Evolutionary conservation across 1,284 basidiomycete genomes (phyloP).

Genomic region (Puccinia hordei): DNA sequence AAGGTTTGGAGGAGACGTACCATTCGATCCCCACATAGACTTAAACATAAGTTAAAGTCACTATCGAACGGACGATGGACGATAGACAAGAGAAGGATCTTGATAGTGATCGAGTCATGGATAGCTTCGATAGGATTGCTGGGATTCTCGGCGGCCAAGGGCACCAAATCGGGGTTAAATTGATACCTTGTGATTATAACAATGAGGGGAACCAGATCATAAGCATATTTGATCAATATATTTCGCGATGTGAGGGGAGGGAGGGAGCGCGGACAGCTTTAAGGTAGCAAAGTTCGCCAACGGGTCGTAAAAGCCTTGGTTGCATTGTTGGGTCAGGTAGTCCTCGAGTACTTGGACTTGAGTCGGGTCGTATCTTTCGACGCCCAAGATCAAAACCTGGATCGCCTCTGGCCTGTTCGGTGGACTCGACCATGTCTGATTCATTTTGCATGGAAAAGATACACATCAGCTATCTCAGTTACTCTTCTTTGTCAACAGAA

Average conservation of each 20-base stretch:
- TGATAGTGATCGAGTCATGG: constrained; percentile 48
- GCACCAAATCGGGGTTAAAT: constrained; percentile 49
- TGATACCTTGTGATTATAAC: constrained; percentile 14
- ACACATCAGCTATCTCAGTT: neutral
- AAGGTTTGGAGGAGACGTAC: neutral
- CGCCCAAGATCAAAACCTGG: constrained; percentile 28
- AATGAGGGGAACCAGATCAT: neutral
- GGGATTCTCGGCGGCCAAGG: constrained; percentile 48
- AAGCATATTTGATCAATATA: neutral
- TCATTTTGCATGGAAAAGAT: no score
- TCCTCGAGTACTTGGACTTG: constrained; percentile 48
- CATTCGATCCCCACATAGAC: constrained; percentile 47
- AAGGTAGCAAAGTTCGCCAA: constrained; percentile 48
- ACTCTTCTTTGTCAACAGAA: neutral
- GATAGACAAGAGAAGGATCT: constrained; percentile 43
- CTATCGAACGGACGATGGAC: constrained; percentile 49
- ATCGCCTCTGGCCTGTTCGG: constrained; percentile 34
- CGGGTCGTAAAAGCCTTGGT: constrained; percentile 39
- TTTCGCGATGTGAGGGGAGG: neutral
- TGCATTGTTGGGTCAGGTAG: constrained; percentile 35
- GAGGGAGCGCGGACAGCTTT: constrained; percentile 17
- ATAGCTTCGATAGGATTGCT: constrained; percentile 44
- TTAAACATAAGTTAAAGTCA: constrained; percentile 45
- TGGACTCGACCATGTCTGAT: constrained; percentile 38
- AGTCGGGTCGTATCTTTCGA: constrained; percentile 48